Percentiles rank a stretch among this genome's conserved stretches.
These are phyloP conservation scores for Paxillus involutus DNA, from an alignment of 768 basidiomycete genomes.

Conservation along the genomic window DNA sequence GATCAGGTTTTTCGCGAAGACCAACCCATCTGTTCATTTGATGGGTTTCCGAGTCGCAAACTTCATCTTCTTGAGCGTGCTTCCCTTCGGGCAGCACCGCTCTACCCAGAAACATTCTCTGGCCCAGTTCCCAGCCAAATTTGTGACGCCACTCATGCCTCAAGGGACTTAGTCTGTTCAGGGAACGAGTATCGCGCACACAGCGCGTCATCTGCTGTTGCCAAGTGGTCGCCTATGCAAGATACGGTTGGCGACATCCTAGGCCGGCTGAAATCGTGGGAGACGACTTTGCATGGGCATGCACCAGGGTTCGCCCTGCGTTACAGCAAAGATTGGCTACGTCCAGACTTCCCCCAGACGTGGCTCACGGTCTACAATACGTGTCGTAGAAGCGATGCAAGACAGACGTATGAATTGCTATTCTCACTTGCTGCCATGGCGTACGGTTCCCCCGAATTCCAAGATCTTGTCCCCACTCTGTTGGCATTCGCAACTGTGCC, in stretches of 20 bases:
- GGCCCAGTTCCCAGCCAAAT: background rate
- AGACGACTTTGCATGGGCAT: background rate
- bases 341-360: constrained; percentile 11
- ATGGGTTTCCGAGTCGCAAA: constrained; percentile 6
- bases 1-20: constrained; percentile 4
- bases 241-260: background rate
- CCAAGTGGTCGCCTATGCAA: background rate
- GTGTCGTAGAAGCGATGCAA: constrained; percentile 8
- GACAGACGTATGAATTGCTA: constrained; percentile 11
- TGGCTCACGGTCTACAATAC: constrained; percentile 28
- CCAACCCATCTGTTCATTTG: constrained; percentile 1
- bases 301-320: background rate
- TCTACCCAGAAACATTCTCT: constrained; percentile 11
- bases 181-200: constrained; percentile 10
- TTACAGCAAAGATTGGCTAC: constrained; percentile 23
- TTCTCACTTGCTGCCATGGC: constrained; percentile 32
- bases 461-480: constrained; percentile 22
- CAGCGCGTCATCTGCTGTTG: constrained; percentile 3
- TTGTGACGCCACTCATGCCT: constrained; percentile 3
- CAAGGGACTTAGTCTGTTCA: constrained; percentile 8
- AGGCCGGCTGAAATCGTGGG: background rate
- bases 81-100: constrained; percentile 8
- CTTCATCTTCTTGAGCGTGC: constrained; percentile 16
- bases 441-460: constrained; percentile 19
- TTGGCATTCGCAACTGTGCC: constrained; percentile 28